Evolutionary conservation across 2,329 filamentous ascomycete genomes (phyloP), one percentile per base, ranked within the genome.

Genomic region (Sclerotinia nivalis): DNA sequence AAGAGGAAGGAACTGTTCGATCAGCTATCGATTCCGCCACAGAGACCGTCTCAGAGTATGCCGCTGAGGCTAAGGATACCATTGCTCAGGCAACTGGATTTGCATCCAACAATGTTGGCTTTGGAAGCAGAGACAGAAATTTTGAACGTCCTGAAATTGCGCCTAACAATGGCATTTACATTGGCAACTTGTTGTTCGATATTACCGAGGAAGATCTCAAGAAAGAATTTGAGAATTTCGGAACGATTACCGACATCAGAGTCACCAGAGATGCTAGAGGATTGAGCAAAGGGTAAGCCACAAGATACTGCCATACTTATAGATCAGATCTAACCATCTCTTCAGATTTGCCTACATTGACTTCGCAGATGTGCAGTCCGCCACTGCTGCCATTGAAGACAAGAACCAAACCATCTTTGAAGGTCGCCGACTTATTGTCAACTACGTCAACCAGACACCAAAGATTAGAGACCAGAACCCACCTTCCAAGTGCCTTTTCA

Each of bases 131-230:
- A 12, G 62, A 45, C 59, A 9, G 40, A 62, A 13, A 47, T 12
- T 28, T 8, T 18, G 58, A 64, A 5, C 59, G 64, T 54, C 34
- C 45, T 60, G 15, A 31, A 10, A 34, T 54, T 28, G 37, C 54
- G 60, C 74, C 69, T 66, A 72, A 18, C 22, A 43, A 70, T n/a
- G 68, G 67, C 31, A 75, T 92, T 70, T 93, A 91, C 75, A 78
- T 92, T 72, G 90, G 89, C 56, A 93, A 93, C 78, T 79, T 93
- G 49, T 89, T 89, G 79, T 92, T 89, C 77, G 89, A 92, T 77
- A 83, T 91, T 70, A 88, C 85, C 9, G 83, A 84, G 20, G 83
- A 86, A 54, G 85, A 90, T 74, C 76, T 93, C 59, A 82, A 85
- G 76, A 81, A 82, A 68, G 84, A 88, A 70, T 89, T 92, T 77